Evolutionary conservation across 495 filamentous ascomycete species (phyloP).

Genomic region (Patellaria atrata): DNA sequence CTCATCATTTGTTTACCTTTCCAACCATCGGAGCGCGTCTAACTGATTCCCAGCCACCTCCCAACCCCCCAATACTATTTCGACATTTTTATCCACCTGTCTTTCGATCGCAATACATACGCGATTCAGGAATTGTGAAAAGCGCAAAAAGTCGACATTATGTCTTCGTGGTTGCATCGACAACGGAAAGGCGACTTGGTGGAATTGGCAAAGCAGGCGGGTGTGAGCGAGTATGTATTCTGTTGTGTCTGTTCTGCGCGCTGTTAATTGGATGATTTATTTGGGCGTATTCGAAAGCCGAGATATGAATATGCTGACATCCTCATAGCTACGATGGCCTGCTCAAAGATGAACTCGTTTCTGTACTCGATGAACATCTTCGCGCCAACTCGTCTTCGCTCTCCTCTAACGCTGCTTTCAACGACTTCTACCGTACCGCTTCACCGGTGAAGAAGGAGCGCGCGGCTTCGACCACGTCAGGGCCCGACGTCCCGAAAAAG

Average conservation of each 20-base stretch:
- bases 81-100: conserved; percentile 1
- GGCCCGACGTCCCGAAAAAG: conserved; percentile 28
- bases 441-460: conserved; percentile 68
- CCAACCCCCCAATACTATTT: conserved; percentile 1
- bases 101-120: conserved; percentile 31
- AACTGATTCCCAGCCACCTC: not conserved
- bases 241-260: not conserved
- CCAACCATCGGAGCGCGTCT: too few species aligned
- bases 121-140: conserved; percentile 29
- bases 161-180: conserved; percentile 64
- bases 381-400: conserved; percentile 47
- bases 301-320: conserved; percentile 6
- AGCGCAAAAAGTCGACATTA: conserved; percentile 28
- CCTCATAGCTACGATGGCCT: conserved; percentile 47
- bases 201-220: conserved; percentile 58
- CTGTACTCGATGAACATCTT: conserved; percentile 61
- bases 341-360: conserved; percentile 73
- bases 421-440: conserved; percentile 60
- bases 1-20: too few species aligned
- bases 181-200: conserved; percentile 73
- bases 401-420: conserved; percentile 46
- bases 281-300: not conserved
- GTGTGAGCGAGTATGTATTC: conserved; percentile 51
- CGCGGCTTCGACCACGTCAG: conserved; percentile 25
- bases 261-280: conserved; percentile 1